A percentile compares a stretch with the other conserved stretches of the same genome.
phyloP scores from a whole-genome alignment of 495 filamentous ascomycete species.

The Neurospora sp. region DNA sequence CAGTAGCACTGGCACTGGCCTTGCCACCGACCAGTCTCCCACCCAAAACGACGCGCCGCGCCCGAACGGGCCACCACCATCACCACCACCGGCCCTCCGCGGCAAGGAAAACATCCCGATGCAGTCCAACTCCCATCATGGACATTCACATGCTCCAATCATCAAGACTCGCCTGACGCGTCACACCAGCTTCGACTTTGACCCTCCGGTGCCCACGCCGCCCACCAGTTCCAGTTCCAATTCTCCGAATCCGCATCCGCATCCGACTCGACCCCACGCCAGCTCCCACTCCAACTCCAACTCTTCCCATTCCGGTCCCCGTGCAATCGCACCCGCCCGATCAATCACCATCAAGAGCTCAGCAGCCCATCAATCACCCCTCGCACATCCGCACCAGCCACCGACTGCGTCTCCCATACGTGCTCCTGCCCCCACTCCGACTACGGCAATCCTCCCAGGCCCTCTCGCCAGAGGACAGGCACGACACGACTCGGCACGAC shows the following conservation, averaged over 20 bases:
- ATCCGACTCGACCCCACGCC: background rate
- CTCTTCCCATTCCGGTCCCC: background rate
- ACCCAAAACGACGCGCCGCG: background rate
- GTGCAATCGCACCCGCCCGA: background rate
- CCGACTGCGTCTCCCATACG: background rate
- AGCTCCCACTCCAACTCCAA: background rate
- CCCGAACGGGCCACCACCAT: background rate
- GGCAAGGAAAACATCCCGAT: conserved; percentile 24
- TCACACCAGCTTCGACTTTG: conserved; percentile 6
- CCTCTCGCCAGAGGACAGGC: background rate
- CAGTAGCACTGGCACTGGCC: background rate
- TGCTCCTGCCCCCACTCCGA: background rate
- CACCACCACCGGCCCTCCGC: background rate
- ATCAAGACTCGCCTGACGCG: conserved; percentile 14
- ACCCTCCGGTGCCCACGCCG: background rate
- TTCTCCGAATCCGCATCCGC: background rate
- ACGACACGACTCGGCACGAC: background rate
- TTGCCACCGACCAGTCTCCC: conserved; percentile 5
- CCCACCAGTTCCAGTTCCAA: background rate
- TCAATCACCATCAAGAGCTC: background rate
- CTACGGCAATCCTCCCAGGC: background rate
- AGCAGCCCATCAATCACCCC: background rate
- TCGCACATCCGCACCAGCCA: background rate
- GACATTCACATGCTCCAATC: background rate
- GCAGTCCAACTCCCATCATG: background rate